Evolutionary conservation across 164 flowering plant genomes (phyloP).

Genomic region (Aristolochia californica): DNA sequence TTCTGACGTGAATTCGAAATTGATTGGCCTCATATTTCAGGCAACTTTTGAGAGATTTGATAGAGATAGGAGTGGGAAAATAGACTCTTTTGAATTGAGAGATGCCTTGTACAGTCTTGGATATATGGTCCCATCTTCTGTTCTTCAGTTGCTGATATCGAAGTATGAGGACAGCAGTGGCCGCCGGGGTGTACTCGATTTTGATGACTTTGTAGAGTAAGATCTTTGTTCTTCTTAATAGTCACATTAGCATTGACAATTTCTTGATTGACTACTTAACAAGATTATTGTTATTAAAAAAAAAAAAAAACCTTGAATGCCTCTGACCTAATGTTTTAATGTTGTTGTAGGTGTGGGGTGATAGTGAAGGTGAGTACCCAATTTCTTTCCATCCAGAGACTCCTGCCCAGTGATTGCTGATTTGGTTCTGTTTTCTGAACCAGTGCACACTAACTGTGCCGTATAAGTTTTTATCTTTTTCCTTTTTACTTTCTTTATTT

Average conservation of each 20-base stretch:
- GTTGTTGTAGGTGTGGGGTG: conserved; percentile 45
- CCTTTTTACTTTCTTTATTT: no score
- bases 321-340: no score
- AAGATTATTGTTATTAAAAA: no score
- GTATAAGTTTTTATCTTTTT: no score
- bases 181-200: conserved; percentile 30
- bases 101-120: conserved; percentile 50
- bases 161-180: conserved; percentile 37
- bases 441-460: no score
- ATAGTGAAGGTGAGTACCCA: conserved; percentile 58
- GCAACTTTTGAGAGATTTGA: conserved; percentile 67
- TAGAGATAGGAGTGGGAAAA: conserved; percentile 71
- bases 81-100: conserved; percentile 37
- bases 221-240: no score
- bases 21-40: conserved; percentile 27
- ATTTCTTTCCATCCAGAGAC: neutral
- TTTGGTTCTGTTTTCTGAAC: no score
- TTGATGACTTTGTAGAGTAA: conserved; percentile 40
- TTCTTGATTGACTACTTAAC: no score
- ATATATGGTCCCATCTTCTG: conserved; percentile 38
- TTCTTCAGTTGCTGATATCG: conserved; percentile 47
- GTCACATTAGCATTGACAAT: no score
- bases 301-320: no score
- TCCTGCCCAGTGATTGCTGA: no score
- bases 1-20: neutral